phyloP scores from a whole-genome alignment of 2,329 filamentous ascomycete species.

The Davidsoniella neocaledoniae region DNA sequence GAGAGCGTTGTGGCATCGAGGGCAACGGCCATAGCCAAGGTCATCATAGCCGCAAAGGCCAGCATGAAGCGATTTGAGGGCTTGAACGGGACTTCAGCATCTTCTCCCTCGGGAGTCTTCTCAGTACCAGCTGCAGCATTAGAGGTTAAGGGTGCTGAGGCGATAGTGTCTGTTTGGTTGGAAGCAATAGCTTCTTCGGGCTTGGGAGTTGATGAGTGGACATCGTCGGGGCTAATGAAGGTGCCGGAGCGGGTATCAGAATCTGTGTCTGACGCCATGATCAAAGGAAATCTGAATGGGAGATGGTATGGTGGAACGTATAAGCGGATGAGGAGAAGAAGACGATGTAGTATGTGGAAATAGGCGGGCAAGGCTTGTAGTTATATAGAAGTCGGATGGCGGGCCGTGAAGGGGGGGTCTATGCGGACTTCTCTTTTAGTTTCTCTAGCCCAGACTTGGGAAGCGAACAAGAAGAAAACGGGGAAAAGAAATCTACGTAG shows the following conservation, averaged over 20 bases:
- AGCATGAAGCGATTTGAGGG: slow-evolving; percentile 25
- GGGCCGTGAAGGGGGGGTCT: too few relatives aligned
- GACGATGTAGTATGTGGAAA: not conserved
- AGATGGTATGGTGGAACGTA: too few relatives aligned
- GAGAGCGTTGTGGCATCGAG: slow-evolving; percentile 17
- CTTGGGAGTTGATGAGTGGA: not conserved
- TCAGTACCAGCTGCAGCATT: too few relatives aligned
- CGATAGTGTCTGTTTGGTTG: not conserved
- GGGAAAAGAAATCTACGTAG: too few relatives aligned
- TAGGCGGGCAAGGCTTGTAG: too few relatives aligned
- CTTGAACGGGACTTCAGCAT: slow-evolving; percentile 16
- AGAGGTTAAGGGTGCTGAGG: too few relatives aligned
- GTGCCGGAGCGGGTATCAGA: slow-evolving; percentile 1
- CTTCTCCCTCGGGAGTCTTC: not conserved
- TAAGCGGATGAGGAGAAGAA: not conserved
- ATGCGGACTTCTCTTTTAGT: too few relatives aligned
- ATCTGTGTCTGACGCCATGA: slow-evolving; percentile 1
- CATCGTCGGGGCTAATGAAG: not conserved
- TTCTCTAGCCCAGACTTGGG: too few relatives aligned
- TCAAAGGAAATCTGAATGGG: not conserved
- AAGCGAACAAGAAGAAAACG: too few relatives aligned
- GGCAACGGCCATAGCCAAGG: slow-evolving; percentile 39
- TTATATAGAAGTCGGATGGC: too few relatives aligned
- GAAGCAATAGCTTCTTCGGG: not conserved
- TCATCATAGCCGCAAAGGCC: slow-evolving; percentile 30